phyloP scores from a whole-genome alignment of 768 basidiomycete genomes.

The Lactifluus pinguis region DNA sequence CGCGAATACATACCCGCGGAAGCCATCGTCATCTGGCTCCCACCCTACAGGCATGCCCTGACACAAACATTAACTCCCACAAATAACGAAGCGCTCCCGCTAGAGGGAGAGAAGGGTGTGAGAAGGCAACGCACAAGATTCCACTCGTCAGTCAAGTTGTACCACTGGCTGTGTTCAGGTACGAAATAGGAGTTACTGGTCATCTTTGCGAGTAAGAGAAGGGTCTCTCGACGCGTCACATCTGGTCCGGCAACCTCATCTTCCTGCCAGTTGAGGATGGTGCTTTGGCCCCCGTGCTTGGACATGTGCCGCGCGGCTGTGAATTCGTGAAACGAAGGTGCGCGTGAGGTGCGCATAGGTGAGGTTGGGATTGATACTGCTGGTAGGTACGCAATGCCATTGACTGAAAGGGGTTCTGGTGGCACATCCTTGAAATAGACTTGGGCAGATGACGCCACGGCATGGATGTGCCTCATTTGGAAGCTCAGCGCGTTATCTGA shows the following conservation, averaged over 20 bases:
- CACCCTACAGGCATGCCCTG: conserved; percentile 78
- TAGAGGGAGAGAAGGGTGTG: neutral
- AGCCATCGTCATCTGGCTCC: conserved; percentile 81
- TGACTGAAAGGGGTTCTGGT: conserved; percentile 22
- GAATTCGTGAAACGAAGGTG: neutral
- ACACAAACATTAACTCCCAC: neutral
- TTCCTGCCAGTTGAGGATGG: conserved; percentile 45
- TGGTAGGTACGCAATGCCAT: conserved; percentile 23
- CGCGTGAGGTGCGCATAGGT: conserved; percentile 3
- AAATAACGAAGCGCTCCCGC: neutral
- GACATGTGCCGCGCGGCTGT: conserved; percentile 3
- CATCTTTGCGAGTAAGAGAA: conserved; percentile 83
- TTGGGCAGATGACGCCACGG: conserved; percentile 41
- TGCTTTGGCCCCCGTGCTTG: conserved; percentile 32
- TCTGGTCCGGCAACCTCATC: conserved; percentile 63
- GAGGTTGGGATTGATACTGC: conserved; percentile 14
- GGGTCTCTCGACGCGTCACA: conserved; percentile 56
- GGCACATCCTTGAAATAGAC: conserved; percentile 51
- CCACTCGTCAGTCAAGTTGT: conserved; percentile 54
- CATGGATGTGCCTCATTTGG: conserved; percentile 59
- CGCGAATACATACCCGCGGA: conserved; percentile 87
- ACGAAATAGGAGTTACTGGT: conserved; percentile 71
- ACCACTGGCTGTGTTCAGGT: conserved; percentile 53
- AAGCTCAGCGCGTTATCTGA: conserved; percentile 34
- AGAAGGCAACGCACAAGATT: conserved; percentile 37